Conservation (phyloP, 2,329 filamentous ascomycete genomes). For the Talaromyces sp. region DNA sequence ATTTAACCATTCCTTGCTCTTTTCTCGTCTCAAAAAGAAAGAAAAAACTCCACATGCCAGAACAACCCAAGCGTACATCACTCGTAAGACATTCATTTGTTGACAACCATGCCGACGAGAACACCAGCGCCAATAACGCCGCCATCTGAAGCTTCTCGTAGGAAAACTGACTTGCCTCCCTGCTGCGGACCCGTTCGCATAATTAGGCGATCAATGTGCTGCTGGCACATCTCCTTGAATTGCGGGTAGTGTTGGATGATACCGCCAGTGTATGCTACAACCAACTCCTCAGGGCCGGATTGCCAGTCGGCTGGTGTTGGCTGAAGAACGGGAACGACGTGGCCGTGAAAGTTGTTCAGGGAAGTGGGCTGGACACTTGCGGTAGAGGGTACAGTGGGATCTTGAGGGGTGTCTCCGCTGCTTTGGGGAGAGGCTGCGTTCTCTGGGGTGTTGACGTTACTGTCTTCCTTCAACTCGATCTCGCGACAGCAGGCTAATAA, state of each 20-base stretch:
- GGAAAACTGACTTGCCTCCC: slow-evolving; percentile 53
- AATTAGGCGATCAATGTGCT: slow-evolving; percentile 63
- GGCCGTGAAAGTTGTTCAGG: slow-evolving; percentile 23
- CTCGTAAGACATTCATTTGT: slow-evolving; percentile 18
- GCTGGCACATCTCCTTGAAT: slow-evolving; percentile 70
- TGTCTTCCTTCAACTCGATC: slow-evolving; percentile 52
- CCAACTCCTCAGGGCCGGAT: slow-evolving; percentile 60
- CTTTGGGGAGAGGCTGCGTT: slow-evolving; percentile 30
- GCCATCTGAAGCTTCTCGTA: slow-evolving; percentile 56
- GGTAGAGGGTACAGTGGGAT: slow-evolving; percentile 13
- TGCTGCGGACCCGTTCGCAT: slow-evolving; percentile 49
- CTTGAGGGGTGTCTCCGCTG: slow-evolving; percentile 26
- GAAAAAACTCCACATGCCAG: slow-evolving; percentile 5
- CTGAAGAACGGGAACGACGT: slow-evolving; percentile 42
- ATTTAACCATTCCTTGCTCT: slow-evolving; percentile 52
- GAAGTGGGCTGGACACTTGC: slow-evolving; percentile 7
- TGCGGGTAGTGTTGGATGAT: slow-evolving; percentile 80
- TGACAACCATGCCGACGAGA: slow-evolving; percentile 52
- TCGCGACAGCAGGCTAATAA: slow-evolving; percentile 71
- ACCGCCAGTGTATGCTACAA: slow-evolving; percentile 78
- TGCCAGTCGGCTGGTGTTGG: slow-evolving; percentile 43
- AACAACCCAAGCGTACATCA: background rate
- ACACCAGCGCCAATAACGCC: slow-evolving; percentile 61
- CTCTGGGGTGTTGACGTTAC: slow-evolving; percentile 40
- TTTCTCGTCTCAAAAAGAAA: slow-evolving; percentile 9